Evolutionary conservation across 306 rosid species (phyloP).

Genomic region (Castanopsis chinensis): DNA sequence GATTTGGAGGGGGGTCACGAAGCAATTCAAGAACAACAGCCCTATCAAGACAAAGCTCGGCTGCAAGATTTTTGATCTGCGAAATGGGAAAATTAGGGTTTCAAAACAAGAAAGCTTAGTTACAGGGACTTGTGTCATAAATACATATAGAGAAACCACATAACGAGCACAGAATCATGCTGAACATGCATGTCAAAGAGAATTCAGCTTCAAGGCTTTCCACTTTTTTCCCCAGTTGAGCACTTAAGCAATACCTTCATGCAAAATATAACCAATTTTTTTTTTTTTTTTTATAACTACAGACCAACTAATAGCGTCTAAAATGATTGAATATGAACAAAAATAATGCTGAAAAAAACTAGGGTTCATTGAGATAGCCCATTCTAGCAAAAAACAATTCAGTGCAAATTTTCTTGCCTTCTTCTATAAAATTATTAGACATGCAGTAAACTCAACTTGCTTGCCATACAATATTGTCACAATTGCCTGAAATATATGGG

Average conservation of each 20-base stretch:
- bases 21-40: slow-evolving; percentile 77
- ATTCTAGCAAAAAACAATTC: background rate
- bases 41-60: slow-evolving; percentile 92
- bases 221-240: background rate
- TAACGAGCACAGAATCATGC: background rate
- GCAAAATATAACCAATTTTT: too few species aligned
- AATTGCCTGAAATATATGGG: background rate
- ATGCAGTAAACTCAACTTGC: background rate
- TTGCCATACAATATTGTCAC: background rate
- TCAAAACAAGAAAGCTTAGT: slow-evolving; percentile 9
- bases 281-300: too few species aligned
- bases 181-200: slow-evolving; percentile 1
- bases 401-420: background rate
- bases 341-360: background rate
- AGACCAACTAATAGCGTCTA: background rate
- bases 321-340: background rate
- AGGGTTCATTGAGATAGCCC: background rate
- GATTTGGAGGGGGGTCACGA: slow-evolving; percentile 82
- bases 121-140: background rate
- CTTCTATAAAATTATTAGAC: background rate
- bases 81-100: slow-evolving; percentile 16
- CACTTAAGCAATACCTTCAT: slow-evolving; percentile 5
- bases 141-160: background rate
- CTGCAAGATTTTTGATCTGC: slow-evolving; percentile 89
- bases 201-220: background rate